These are phyloP conservation scores for Gautieria morchelliformis DNA, from an alignment of 768 basidiomycete species.

Conservation along the genomic window DNA sequence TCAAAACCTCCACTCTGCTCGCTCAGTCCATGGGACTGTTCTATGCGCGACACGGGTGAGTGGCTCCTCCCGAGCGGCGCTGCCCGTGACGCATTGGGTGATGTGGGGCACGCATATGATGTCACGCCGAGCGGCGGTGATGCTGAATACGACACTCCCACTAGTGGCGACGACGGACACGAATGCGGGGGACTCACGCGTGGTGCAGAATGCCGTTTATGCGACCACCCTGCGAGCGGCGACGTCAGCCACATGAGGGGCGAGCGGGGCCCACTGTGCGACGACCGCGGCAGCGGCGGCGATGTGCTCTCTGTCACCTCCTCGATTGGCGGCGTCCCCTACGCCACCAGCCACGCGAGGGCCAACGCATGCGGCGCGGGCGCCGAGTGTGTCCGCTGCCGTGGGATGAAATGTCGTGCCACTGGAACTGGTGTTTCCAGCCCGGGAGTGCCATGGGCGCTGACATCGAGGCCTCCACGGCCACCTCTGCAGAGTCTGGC, in stretches of 20 bases:
- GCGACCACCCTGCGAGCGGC: slow-evolving; percentile 12
- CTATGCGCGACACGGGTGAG: slow-evolving; percentile 36
- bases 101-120: not conserved
- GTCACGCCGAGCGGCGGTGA: not conserved
- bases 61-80: not conserved
- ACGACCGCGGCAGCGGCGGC: not conserved
- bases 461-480: slow-evolving; percentile 25
- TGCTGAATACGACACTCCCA: not conserved
- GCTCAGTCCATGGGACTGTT: slow-evolving; percentile 21
- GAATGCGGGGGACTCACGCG: not conserved
- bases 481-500: slow-evolving; percentile 15
- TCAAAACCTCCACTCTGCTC: slow-evolving; percentile 16
- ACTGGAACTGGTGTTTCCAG: slow-evolving; percentile 56
- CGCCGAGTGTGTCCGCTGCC: slow-evolving; percentile 55
- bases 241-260: slow-evolving; percentile 17
- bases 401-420: slow-evolving; percentile 56
- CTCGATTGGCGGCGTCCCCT: slow-evolving; percentile 26
- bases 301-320: not conserved
- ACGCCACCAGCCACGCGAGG: slow-evolving; percentile 68
- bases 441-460: slow-evolving; percentile 55
- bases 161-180: slow-evolving; percentile 1
- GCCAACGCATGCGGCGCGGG: slow-evolving; percentile 50
- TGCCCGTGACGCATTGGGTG: slow-evolving; percentile 4
- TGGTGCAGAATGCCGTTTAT: not conserved
- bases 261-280: not conserved